Evolutionary conservation across 768 basidiomycete genomes (phyloP), one percentile per base, ranked within the genome.

Genomic region (Tephrocybe sp.): DNA sequence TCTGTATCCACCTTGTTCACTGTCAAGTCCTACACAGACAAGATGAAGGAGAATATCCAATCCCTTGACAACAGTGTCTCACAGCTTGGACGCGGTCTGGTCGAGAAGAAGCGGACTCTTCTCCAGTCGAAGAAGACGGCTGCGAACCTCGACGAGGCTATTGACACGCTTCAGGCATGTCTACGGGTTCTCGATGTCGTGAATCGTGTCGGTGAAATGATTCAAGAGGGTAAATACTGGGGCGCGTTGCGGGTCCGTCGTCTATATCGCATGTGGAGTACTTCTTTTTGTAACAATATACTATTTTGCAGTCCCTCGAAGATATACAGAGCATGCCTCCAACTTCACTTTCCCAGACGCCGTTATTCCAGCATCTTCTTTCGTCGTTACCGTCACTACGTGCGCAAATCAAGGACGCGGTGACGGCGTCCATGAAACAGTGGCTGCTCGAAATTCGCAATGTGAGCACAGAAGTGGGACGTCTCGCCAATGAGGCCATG

Each of bases 381-480:
- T 89, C 89, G 2, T 96, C 96, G 1, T 70, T 99, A 35, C 97
- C 97, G 3, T 95, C 94, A 1, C 74, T 95, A 35, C 87, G 94
- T 5, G 72, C 76, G 15, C 91, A 94, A 60, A 91, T 99, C 63
- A 92, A 93, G 66, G 90, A 90, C 60, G 88, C 92, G 1, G 96
- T 98, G 4, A 95, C 92, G 3, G 92, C 92, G 0, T 92, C 93
- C 4, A 87, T 91, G 74, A 98, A 98, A 62, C 88, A 96, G 55
- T 99, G 97, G 97, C 71, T 99, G 22, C 80, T 97, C 40, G 95
- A 98, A 60, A 93, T 98, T 44, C 76, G 97, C 49, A 93, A 97
- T 58, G 78, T 88, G 51, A 91, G 90, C 44, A 83, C 86, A 1
- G 80, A 86, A 44, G 89, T 99, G 6, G 97, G 97, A 4, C 79